These are phyloP conservation scores for Neocucurbitaria cava DNA, from an alignment of 2,329 filamentous ascomycete genomes.

Conservation along the genomic window DNA sequence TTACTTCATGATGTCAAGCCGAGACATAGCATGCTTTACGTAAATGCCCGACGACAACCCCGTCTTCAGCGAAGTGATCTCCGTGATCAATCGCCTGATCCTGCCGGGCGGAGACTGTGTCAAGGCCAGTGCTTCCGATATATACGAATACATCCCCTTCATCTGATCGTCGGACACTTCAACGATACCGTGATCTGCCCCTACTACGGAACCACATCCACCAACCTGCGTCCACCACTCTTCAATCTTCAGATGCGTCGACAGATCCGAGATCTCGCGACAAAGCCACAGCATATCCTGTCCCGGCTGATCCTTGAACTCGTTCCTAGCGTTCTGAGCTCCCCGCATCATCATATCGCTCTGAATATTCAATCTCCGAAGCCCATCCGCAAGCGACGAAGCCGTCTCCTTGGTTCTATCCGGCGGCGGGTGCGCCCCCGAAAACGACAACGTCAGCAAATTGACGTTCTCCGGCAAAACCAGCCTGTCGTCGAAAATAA, in stretches of 20 bases:
- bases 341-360: conserved; percentile 22
- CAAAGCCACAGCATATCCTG: conserved; percentile 41
- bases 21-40: conserved; percentile 53
- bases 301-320: conserved; percentile 30
- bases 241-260: conserved; percentile 17
- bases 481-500: conserved; percentile 44
- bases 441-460: conserved; percentile 43
- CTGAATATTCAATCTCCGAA: conserved; percentile 29
- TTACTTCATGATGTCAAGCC: conserved; percentile 57
- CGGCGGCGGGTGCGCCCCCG: conserved; percentile 4
- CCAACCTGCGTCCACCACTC: not conserved
- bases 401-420: conserved; percentile 17
- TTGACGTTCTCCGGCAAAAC: conserved; percentile 43
- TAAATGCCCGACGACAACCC: conserved; percentile 59
- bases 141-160: conserved; percentile 39
- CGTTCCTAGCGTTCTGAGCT: conserved; percentile 8
- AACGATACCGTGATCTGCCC: conserved; percentile 23
- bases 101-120: conserved; percentile 39
- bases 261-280: conserved; percentile 34
- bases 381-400: conserved; percentile 26
- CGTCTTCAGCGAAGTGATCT: conserved; percentile 54
- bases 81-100: conserved; percentile 52
- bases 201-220: not conserved
- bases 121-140: conserved; percentile 2
- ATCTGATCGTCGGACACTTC: conserved; percentile 44